Evolutionary conservation across 306 rosid species (phyloP).

Genomic region (Astragalus membranaceus): DNA sequence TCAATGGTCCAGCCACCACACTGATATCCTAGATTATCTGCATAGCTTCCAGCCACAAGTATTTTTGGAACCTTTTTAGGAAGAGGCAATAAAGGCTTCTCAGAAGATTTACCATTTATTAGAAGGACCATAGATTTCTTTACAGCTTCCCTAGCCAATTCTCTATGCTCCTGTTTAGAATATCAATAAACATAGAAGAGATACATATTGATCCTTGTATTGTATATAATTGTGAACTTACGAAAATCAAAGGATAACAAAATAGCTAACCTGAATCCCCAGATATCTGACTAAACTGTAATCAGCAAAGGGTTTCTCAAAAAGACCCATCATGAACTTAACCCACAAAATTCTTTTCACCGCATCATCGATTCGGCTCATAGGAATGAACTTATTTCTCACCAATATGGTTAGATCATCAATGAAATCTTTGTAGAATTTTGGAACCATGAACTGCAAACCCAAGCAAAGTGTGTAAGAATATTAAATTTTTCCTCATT

Average conservation of each 20-base stretch:
- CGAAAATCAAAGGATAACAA: background rate
- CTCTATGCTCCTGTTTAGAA: constrained; percentile 35
- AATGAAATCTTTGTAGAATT: constrained; percentile 26
- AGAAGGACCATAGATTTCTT: constrained; percentile 44
- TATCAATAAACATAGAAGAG: background rate
- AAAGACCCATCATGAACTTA: constrained; percentile 43
- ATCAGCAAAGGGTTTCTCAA: constrained; percentile 44
- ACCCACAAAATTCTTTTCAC: constrained; percentile 41
- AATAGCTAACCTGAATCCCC: constrained; percentile 35
- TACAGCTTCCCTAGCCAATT: constrained; percentile 43
- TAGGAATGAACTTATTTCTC: constrained; percentile 31
- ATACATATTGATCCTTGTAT: background rate
- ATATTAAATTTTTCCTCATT: background rate
- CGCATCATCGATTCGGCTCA: constrained; percentile 46
- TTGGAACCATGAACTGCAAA: constrained; percentile 38
- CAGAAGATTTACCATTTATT: constrained; percentile 33
- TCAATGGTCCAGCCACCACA: constrained; percentile 59
- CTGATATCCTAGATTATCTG: constrained; percentile 50
- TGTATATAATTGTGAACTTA: background rate
- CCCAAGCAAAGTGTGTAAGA: constrained; percentile 9
- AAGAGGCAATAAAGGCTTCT: constrained; percentile 34
- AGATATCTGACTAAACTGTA: constrained; percentile 29
- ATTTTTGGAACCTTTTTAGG: constrained; percentile 33
- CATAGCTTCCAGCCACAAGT: constrained; percentile 54
- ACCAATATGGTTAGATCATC: constrained; percentile 33